Evolutionary conservation across 495 filamentous ascomycete species (phyloP), one percentile per base, ranked within the genome.

Genomic region (Aspergillus ostianus): DNA sequence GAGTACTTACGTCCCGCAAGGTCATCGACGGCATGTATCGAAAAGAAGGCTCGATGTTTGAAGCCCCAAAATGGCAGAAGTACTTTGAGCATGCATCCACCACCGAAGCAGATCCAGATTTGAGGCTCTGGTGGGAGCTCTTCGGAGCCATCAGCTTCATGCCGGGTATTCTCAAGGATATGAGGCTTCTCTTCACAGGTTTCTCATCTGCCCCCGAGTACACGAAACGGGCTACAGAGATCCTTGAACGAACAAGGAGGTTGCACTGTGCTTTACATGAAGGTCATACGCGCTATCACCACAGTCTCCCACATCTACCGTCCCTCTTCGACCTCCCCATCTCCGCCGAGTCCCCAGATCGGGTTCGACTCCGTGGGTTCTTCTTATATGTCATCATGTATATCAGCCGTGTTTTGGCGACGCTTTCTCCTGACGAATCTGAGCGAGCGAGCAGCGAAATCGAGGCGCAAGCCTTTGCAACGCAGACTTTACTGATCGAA

Each of bases 41-140:
- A n/a, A 29, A 48, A n/a, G 36, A 48, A 55, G 20, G 10, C 4
- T 47, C 49, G 6, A 54, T 59, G 2, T 59, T 59, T n/a, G 57
- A 59, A 54, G n/a, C 44, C n/a, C 23, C 51, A 2, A 6, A 9
- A 18, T 59, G 57, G 57, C 36, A 59, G 29, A 5, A 12, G 17
- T 53, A 55, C 17, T 59, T 59, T 19, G 13, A 36, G 9, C 4
- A 55, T 7, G 57, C 57, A 23, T 59, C 57, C 0, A 23, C 19
- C 9, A 32, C n/a, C 15, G 57, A 59, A 36, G n/a, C 15, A 12
- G 51, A 59, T 18, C 10, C 23, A 3, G 57, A 59, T 18, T 53
- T 44, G 3, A 54, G 57, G 41, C 57, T 59, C 9, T 59, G 57
- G 51, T 59, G 51, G 57, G 46, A 59, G 41, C 48, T 59, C 45